Base-by-base conservation (phyloP, 2,329 filamentous ascomycete species). In the Berkeleyomyces rouxiae region DNA sequence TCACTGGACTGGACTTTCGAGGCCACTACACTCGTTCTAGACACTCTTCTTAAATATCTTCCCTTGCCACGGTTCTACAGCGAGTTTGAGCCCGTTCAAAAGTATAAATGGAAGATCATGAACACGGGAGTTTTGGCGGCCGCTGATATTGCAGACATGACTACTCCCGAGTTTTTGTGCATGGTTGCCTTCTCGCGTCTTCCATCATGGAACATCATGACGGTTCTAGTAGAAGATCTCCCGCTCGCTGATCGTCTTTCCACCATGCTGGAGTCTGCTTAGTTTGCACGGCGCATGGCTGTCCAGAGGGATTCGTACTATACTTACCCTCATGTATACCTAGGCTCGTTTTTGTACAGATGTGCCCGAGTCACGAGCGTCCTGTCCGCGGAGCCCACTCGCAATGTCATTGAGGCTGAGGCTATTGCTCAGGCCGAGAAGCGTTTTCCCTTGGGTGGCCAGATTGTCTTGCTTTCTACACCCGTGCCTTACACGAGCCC, bases 281-380 rank as follows among this genome's bases (percentile, higher is more conserved):
- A 61, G 60, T 61, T 61, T 57, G 42, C 60, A 5, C 60, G 60
- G 13, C 49, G 60, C 60, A 61, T 61, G 60, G 40, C 42, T 44
- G 42, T 61, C 33, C 60, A 61, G 23, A 37, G 39, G 6, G 10
- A 43, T 11, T 55, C 49, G 7, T 61, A 61, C 42, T 31, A 42
- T 33, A 53, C 31, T 23, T 55, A 61, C 39, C 40, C n/a, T 37
- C 60, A 61, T 11, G 44, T 55, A n/a, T 61, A 61, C 49, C 31
- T 61, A 11, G 49, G 47, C 4, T 31, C 60, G 40, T 61, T 61
- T 46, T 49, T 61, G 11, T 61, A 42, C 33, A 61, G 13, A 42
- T 40, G 49, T 33, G 31, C 31, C 23, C 40, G 33, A 23, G 42
- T 59, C 39, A 59, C 58, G 13, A 13, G 44, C 13, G 33, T 59